Evolutionary conservation across 2,329 filamentous ascomycete species (phyloP), one percentile per base, ranked within the genome.

Genomic region (Bipolaris gigantea): DNA sequence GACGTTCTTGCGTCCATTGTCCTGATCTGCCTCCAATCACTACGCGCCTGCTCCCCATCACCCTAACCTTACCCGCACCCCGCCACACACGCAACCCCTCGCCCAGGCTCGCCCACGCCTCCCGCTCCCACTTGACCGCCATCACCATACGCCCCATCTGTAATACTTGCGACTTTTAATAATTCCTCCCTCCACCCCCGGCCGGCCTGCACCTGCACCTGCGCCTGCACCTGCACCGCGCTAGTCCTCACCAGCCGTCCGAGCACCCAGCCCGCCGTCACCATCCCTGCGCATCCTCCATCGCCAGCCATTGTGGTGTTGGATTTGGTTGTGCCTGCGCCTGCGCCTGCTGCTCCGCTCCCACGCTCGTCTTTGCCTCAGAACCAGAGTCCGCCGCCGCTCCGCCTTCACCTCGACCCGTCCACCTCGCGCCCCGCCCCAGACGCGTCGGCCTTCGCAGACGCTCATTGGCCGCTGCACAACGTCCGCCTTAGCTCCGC

Each of bases 21-120:
- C 64, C 60, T 64, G 64, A 65, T 63, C 66, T 64, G 65, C 65
- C 63, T 66, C 69, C 69, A 68, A 71, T 70, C 67, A 67, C 59
- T 62, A 64, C 62, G 59, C 62, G 60, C 60, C 64, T 63, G 59
- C 38, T 40, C 38, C 41, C 41, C 41, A 30, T 19, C 40, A 27
- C 23, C 27, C 27, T 30, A 30, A 16, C 44, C 50, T 60, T 64
- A 63, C 61, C 64, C 65, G 59, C 64, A 53, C 61, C 61, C 61
- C 54, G 40, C 53, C 49, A 48, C 55, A 44, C 64, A 48, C 10
- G 10, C 54, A 33, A 48, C 55, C 56, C 48, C 55, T 44, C 19
- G 42, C 16, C 47, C 23, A n/a, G 35, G 18, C 21, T 34, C 42
- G 16, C 30, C 25, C 33, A 33, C 33, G 30, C 16, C 18, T 16